Evolutionary conservation across 768 basidiomycete species (phyloP), one percentile per base, ranked within the genome.

Genomic region (Cytidiella melzeri): DNA sequence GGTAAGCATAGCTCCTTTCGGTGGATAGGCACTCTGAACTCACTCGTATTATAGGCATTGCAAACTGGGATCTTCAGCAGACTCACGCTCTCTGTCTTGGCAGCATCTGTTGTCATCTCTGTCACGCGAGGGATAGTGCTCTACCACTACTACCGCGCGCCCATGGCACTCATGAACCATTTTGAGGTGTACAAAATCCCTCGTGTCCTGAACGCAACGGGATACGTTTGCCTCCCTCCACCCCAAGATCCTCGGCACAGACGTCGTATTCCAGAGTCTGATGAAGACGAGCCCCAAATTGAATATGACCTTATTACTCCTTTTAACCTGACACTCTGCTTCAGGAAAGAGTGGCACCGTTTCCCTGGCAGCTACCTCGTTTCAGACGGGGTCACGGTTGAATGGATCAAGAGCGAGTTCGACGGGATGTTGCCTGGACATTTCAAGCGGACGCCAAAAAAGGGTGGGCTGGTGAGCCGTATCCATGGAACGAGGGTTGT

Each of bases 331-430:
- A 80, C 74, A 23, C 61, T 99, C 1, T 99, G 96, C 67, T 73
- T 87, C 44, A 90, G 86, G 42, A 94, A 93, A 64, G 96, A 99
- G 67, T 99, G 96, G 96, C 74, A 97, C 62, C 78, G 95, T 20
- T 99, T 92, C 73, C 89, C 93, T 2, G 81, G 91, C 3, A 86
- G 87, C 63, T 97, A 87, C 66, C 76, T 95, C 42, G 76, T 98
- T 19, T 93, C 94, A 1, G 78, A 84, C 50, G 87, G 81, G 23
- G 69, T 98, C 50, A 74, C 80, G 23, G 81, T 95, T 15, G 76
- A 84, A 50, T 97, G 92, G 67, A 72, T 98, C 64, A 89, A 92
- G 71, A 92, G 87, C 66, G 92, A 87, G 50, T 97, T 98, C 57
- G 77, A 84, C 53, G 95, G 92, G 9, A 76, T 91, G 61, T 71